phyloP scores from a whole-genome alignment of 2,329 filamentous ascomycete genomes.

The Septoria linicola region DNA sequence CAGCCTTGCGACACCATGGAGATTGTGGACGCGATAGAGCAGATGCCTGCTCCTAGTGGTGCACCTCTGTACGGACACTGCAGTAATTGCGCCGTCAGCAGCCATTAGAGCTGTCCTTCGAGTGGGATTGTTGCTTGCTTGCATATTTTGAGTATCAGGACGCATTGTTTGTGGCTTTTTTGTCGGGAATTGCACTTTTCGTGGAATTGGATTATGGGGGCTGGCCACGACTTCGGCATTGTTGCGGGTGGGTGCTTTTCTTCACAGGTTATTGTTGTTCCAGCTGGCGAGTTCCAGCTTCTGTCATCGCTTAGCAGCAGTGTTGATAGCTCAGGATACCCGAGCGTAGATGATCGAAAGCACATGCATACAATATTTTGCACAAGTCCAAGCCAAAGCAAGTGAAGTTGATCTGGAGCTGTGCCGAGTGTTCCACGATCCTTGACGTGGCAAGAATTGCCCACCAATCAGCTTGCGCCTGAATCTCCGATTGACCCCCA shows the following conservation, averaged over 20 bases:
- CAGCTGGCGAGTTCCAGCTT: slow-evolving; percentile 1
- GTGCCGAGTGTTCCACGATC: too few relatives aligned
- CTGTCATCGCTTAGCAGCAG: slow-evolving; percentile 12
- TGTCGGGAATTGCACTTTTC: neutral
- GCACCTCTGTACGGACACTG: slow-evolving; percentile 11
- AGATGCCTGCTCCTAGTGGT: slow-evolving; percentile 19
- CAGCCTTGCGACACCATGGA: slow-evolving; percentile 29
- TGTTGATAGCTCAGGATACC: slow-evolving; percentile 9
- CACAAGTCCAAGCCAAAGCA: too few relatives aligned
- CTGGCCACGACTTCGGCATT: neutral
- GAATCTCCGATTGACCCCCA: too few relatives aligned
- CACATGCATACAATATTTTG: neutral
- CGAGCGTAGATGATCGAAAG: slow-evolving; percentile 1
- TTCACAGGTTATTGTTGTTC: slow-evolving; percentile 9
- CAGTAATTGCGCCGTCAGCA: slow-evolving; percentile 6
- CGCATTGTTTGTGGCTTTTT: neutral
- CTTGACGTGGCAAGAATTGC: too few relatives aligned
- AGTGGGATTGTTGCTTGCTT: neutral
- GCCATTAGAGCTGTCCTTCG: neutral
- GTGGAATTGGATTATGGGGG: neutral
- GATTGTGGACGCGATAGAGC: slow-evolving; percentile 24
- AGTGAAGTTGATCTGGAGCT: too few relatives aligned
- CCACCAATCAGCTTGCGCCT: too few relatives aligned
- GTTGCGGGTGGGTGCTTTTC: neutral
- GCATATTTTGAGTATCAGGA: neutral